These are phyloP conservation scores for Phenoliferia sp. DNA, from an alignment of 1,284 basidiomycete genomes.

Conservation along the genomic window DNA sequence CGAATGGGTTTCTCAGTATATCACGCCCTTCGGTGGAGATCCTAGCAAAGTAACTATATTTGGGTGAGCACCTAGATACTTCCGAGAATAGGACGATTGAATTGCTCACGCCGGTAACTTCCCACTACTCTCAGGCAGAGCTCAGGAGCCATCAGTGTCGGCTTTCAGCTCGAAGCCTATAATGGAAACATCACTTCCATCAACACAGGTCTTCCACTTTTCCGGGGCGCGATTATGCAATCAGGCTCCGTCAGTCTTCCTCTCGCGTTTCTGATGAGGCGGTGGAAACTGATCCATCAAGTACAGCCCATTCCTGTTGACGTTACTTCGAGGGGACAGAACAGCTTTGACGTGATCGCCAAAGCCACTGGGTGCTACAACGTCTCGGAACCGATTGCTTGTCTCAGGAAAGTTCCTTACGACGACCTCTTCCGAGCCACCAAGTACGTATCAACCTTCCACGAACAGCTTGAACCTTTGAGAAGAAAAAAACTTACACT, in stretches of 20 bases:
- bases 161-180: slow-evolving; percentile 1
- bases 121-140: neutral
- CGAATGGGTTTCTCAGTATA: slow-evolving; percentile 57
- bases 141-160: neutral
- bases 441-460: neutral
- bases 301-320: slow-evolving; percentile 7
- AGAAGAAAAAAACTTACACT: neutral
- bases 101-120: neutral
- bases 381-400: slow-evolving; percentile 32
- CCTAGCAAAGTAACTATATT: slow-evolving; percentile 38
- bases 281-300: neutral
- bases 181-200: slow-evolving; percentile 21
- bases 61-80: slow-evolving; percentile 42
- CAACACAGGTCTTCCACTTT: slow-evolving; percentile 31
- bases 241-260: slow-evolving; percentile 42
- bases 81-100: neutral
- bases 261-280: too few relatives aligned
- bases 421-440: slow-evolving; percentile 26
- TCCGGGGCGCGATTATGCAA: slow-evolving; percentile 45
- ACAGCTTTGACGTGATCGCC: slow-evolving; percentile 37
- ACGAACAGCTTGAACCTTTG: neutral
- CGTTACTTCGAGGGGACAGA: slow-evolving; percentile 34
- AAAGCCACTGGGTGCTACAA: slow-evolving; percentile 20
- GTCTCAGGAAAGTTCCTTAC: slow-evolving; percentile 37
- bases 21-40: slow-evolving; percentile 55